A percentile compares a stretch with the other conserved stretches of the same genome.
Evolutionary conservation across 1,284 basidiomycete genomes (phyloP).

Genomic region (Grifola frondosa): DNA sequence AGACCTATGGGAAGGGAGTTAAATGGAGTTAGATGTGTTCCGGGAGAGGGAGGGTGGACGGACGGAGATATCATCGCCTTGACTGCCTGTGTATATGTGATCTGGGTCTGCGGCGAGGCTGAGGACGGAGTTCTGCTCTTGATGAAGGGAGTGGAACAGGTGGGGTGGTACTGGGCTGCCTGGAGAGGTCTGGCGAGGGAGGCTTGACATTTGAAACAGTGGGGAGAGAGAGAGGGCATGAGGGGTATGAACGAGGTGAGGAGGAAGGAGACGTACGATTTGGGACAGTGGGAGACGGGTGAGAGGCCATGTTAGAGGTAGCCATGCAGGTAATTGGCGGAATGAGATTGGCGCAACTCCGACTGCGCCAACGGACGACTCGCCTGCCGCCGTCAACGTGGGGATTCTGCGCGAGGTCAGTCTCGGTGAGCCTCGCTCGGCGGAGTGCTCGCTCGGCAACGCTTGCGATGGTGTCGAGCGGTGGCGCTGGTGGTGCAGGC

Average conservation of each 20-base stretch:
- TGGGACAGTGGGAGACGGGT: slow-evolving; percentile 19
- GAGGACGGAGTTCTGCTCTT: slow-evolving; percentile 69
- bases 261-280: slow-evolving; percentile 19
- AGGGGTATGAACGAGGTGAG: slow-evolving; percentile 16
- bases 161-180: slow-evolving; percentile 17
- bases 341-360: too few relatives aligned
- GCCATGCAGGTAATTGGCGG: not conserved
- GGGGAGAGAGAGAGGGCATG: slow-evolving; percentile 2
- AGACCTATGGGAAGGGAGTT: slow-evolving; percentile 56
- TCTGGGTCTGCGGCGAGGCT: slow-evolving; percentile 71
- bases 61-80: slow-evolving; percentile 75
- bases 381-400: too few relatives aligned
- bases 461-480: too few relatives aligned
- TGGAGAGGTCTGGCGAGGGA: slow-evolving; percentile 24
- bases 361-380: too few relatives aligned
- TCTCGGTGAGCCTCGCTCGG: too few relatives aligned
- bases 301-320: slow-evolving; percentile 9
- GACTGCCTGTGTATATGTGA: slow-evolving; percentile 84
- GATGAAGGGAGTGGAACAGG: slow-evolving; percentile 67
- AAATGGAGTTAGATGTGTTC: slow-evolving; percentile 6
- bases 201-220: slow-evolving; percentile 11
- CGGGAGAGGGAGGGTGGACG: slow-evolving; percentile 22
- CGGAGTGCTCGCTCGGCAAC: too few relatives aligned
- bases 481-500: too few relatives aligned
- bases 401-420: too few relatives aligned